Evolutionary conservation across 2,329 filamentous ascomycete species (phyloP), one percentile per base, ranked within the genome.

Genomic region (Rugonectria rugulosa): DNA sequence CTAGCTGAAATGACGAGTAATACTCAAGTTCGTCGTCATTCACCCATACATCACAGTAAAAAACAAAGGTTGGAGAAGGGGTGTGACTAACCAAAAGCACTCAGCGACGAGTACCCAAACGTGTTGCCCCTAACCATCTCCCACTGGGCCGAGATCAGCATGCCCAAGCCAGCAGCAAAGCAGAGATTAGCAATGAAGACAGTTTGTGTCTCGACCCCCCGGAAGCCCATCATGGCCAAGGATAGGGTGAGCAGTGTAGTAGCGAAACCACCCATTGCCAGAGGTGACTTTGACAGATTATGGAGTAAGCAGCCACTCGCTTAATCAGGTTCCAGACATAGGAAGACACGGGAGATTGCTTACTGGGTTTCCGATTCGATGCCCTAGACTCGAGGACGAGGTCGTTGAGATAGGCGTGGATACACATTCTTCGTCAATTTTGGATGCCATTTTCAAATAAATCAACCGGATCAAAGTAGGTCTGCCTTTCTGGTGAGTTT

Each of bases 81-180:
- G 17, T 15, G 3, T 21, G 15, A 29, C 61, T 41, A 57, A 77
- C 81, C 80, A 56, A 85, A 85, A 6, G 81, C 81, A 55, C 77
- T 79, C 29, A 83, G 75, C 0, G 82, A 79, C 0, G 80, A 84
- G 52, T 85, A 84, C 0, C 75, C 75, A 51, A 82, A 82, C 0
- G 76, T 78, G 47, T 84, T 83, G 0, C 81, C 81, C 10, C 77
- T 69, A 0, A 79, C 75, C 0, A 84, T 65, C 62, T 84, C 81
- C 81, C 81, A 85, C 60, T 84, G 81, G 5, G 82, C 82, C 1
- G 80, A 79, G 1, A 85, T 70, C 0, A 85, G 71, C 57, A 85
- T 74, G 0, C 81, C 81, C 45, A 84, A 75, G 0, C 77, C 80
- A 8, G 73, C 70, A 15, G 72, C 61, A 56, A 82, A 82, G 70